Evolutionary conservation across 495 filamentous ascomycete species (phyloP).

Genomic region (Penicillium robsamsonii): DNA sequence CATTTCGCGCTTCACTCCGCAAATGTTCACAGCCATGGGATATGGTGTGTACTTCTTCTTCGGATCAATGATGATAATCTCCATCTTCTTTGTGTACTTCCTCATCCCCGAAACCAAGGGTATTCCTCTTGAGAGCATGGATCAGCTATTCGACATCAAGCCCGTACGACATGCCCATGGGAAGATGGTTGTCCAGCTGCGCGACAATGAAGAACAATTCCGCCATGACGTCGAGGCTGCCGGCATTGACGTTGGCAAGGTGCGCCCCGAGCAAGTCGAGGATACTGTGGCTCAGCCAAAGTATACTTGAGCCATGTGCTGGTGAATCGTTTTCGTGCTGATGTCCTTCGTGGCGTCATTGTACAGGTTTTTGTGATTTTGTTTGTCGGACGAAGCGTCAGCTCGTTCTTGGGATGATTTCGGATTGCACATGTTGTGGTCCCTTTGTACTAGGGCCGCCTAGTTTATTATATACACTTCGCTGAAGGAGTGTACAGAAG

Average conservation of each 20-base stretch:
- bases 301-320: constrained; percentile 12
- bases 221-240: constrained; percentile 48
- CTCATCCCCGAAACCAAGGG: constrained; percentile 67
- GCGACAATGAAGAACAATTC: constrained; percentile 50
- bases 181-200: constrained; percentile 49
- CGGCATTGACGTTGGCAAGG: constrained; percentile 23
- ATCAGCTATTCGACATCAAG: constrained; percentile 55
- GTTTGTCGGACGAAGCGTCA: not conserved
- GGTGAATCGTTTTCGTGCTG: not conserved
- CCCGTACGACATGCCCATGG: constrained; percentile 56
- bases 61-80: constrained; percentile 64
- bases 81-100: constrained; percentile 65
- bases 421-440: not conserved
- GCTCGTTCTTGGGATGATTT: not conserved
- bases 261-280: constrained; percentile 22
- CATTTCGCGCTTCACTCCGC: constrained; percentile 67
- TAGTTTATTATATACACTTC: constrained; percentile 3
- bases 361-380: not conserved
- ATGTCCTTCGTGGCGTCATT: not conserved
- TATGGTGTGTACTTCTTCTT: constrained; percentile 82
- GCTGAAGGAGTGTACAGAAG: constrained; percentile 1
- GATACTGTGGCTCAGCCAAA: constrained; percentile 14
- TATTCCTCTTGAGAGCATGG: constrained; percentile 51
- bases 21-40: constrained; percentile 70
- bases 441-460: not conserved